phyloP scores from a whole-genome alignment of 1,284 basidiomycete genomes.

The Ustilago nuda region DNA sequence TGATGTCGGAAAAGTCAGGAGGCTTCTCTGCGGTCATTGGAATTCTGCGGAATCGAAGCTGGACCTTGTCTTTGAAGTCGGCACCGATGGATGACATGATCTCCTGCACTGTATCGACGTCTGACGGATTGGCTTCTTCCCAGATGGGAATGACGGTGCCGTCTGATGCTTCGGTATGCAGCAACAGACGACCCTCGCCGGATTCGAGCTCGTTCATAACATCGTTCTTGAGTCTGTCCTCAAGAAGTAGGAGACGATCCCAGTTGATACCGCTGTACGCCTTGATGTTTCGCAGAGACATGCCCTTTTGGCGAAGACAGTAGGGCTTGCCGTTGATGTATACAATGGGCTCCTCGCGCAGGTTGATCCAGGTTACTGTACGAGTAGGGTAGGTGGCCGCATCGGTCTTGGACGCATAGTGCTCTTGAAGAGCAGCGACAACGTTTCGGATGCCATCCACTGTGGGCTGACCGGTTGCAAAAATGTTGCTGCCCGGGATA shows the following conservation, averaged over 20 bases:
- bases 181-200: constrained; percentile 86
- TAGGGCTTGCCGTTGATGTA: constrained; percentile 84
- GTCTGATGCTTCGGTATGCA: constrained; percentile 89
- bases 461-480: constrained; percentile 81
- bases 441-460: constrained; percentile 89
- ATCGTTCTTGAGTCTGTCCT: constrained; percentile 91
- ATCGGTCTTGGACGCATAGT: constrained; percentile 42
- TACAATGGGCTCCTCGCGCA: constrained; percentile 88
- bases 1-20: constrained; percentile 68
- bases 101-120: constrained; percentile 87
- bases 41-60: constrained; percentile 83
- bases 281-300: constrained; percentile 66
- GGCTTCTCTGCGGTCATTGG: constrained; percentile 83
- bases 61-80: constrained; percentile 70
- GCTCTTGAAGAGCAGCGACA: constrained; percentile 71
- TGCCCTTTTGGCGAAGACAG: constrained; percentile 70
- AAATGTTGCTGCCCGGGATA: constrained; percentile 81
- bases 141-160: constrained; percentile 93
- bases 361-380: constrained; percentile 86
- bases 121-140: constrained; percentile 85
- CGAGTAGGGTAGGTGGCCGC: constrained; percentile 24
- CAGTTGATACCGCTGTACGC: constrained; percentile 67
- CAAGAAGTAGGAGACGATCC: constrained; percentile 70
- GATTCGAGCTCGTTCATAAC: constrained; percentile 83
- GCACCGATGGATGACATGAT: constrained; percentile 76